Conservation (phyloP, 2,329 filamentous ascomycete species). For the Rhynchosporium agropyri region DNA sequence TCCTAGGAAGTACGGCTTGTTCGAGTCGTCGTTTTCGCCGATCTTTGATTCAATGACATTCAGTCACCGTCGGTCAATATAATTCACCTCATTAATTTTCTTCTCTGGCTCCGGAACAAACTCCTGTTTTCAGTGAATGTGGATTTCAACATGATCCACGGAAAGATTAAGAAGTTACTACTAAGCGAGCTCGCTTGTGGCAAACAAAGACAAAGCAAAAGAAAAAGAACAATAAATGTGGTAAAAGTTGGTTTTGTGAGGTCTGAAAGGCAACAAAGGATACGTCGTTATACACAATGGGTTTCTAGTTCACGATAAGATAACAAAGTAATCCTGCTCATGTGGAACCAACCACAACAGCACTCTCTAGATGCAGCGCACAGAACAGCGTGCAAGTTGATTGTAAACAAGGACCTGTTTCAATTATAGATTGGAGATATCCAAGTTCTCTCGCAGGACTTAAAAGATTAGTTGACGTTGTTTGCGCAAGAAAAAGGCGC, state of each 20-base stretch:
- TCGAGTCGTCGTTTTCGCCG: no score
- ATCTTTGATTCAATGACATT: no score
- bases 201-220: not conserved
- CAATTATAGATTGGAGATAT: not conserved
- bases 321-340: no score
- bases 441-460: not conserved
- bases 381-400: not conserved
- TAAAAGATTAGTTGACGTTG: not conserved
- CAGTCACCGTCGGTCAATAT: no score
- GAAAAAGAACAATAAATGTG: not conserved
- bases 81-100: no score
- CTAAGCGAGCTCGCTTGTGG: not conserved
- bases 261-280: not conserved
- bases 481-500: not conserved
- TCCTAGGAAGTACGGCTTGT: no score
- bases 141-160: no score
- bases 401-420: not conserved
- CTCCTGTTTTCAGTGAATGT: no score
- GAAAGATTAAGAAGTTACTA: not conserved
- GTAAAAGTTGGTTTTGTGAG: not conserved
- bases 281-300: no score
- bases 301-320: no score
- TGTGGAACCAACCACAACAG: no score
- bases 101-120: no score
- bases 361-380: not conserved